phyloP scores from a whole-genome alignment of 2,329 filamentous ascomycete genomes.

The Aspergillus awamori region DNA sequence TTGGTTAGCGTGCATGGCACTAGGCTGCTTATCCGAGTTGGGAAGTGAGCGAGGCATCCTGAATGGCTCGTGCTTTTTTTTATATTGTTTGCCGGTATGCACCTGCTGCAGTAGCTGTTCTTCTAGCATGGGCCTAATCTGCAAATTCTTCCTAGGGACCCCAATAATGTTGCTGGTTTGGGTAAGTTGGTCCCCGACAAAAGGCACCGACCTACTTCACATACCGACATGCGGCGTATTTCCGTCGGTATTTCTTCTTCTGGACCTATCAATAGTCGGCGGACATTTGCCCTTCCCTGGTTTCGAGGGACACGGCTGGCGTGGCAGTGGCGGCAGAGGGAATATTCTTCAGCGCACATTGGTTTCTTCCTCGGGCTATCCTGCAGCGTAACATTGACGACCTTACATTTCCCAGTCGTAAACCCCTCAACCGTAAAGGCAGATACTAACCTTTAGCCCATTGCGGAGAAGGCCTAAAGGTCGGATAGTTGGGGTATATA shows the following conservation, averaged over 20 bases:
- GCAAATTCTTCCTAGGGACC: not conserved
- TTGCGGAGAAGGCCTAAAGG: not conserved
- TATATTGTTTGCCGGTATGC: not conserved
- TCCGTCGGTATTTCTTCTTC: slow-evolving; percentile 4
- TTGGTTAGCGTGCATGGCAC: slow-evolving; percentile 2
- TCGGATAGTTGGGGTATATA: not conserved
- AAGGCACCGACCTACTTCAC: not conserved
- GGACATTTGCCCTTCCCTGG: not conserved
- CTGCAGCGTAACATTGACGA: not conserved
- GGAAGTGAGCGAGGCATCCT: not conserved
- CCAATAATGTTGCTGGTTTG: not conserved
- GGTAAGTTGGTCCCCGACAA: slow-evolving; percentile 1
- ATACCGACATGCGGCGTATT: not conserved
- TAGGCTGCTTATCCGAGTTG: not conserved
- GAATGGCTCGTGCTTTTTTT: not conserved
- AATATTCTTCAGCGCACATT: not conserved
- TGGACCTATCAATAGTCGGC: not conserved
- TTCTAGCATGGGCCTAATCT: not conserved
- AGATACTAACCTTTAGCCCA: not conserved
- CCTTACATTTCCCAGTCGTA: not conserved
- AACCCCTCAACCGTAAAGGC: not conserved
- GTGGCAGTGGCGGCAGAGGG: not conserved
- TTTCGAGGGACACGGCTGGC: not conserved
- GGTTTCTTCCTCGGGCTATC: not conserved
- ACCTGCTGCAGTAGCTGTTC: not conserved